Evolutionary conservation across 352 stramenopile species (phyloP).

Genomic region (Globisporangium carolinianum): DNA sequence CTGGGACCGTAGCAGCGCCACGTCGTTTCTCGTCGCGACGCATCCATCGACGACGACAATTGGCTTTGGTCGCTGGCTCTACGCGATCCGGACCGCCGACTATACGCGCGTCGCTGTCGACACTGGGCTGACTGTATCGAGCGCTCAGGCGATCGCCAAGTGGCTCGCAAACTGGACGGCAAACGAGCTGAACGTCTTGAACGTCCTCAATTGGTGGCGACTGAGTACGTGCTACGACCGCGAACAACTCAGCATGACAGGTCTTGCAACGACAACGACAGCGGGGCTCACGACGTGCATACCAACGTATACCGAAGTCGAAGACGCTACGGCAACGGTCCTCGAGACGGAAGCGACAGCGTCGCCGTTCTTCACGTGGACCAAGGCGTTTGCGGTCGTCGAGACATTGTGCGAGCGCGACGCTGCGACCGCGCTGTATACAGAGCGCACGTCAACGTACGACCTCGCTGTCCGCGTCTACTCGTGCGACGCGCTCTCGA

Average conservation of each 20-base stretch:
- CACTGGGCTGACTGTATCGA: conserved; percentile 15
- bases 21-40: conserved; percentile 32
- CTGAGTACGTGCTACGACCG: conserved; percentile 34
- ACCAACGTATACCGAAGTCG: conserved; percentile 20
- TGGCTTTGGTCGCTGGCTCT: conserved; percentile 42
- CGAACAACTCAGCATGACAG: conserved; percentile 15
- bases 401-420: conserved; percentile 24
- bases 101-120: conserved; percentile 10
- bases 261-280: conserved; percentile 10
- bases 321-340: conserved; percentile 10
- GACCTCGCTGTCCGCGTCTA: conserved; percentile 22
- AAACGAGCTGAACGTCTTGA: conserved; percentile 32
- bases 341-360: conserved; percentile 8
- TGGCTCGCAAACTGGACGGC: conserved; percentile 34
- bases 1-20: conserved; percentile 20
- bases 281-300: conserved; percentile 16
- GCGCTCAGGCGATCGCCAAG: conserved; percentile 16
- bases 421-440: conserved; percentile 18
- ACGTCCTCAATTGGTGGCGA: conserved; percentile 49
- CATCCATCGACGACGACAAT: conserved; percentile 21
- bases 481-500: conserved; percentile 40
- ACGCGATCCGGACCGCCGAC: conserved; percentile 23
- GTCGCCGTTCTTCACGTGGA: conserved; percentile 37
- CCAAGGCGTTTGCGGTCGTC: conserved; percentile 27
- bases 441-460: conserved; percentile 22